These are phyloP conservation scores for Lathyrus sativus DNA, from an alignment of 306 rosid genomes.

Conservation along the genomic window DNA sequence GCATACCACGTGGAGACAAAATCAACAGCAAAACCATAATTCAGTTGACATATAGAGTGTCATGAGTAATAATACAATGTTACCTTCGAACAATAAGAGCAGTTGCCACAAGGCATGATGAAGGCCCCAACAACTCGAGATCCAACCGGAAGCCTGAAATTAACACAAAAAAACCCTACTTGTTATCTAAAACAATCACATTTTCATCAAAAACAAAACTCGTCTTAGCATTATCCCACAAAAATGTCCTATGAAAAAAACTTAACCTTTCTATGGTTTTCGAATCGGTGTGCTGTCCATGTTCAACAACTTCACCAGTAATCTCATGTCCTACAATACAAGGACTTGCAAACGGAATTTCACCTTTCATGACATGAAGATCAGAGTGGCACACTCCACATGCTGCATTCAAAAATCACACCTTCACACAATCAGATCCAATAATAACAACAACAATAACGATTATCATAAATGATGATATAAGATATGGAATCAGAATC, in stretches of 20 bases:
- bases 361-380: slow-evolving; percentile 92
- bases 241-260: not conserved
- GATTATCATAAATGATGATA: not conserved
- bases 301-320: slow-evolving; percentile 86
- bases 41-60: slow-evolving; percentile 18
- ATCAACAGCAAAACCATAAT: slow-evolving; percentile 35
- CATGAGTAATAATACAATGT: slow-evolving; percentile 12
- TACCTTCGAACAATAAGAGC: slow-evolving; percentile 88
- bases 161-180: no score
- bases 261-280: slow-evolving; percentile 61
- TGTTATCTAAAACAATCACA: no score
- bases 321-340: slow-evolving; percentile 94
- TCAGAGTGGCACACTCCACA: slow-evolving; percentile 99
- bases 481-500: not conserved
- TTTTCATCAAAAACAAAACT: slow-evolving; percentile 5
- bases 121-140: slow-evolving; percentile 84
- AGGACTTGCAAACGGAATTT: slow-evolving; percentile 82
- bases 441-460: slow-evolving; percentile 2
- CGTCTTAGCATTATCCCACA: not conserved
- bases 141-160: slow-evolving; percentile 77
- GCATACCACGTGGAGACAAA: slow-evolving; percentile 34
- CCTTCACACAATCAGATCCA: slow-evolving; percentile 36
- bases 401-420: slow-evolving; percentile 50
- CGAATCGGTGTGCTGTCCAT: slow-evolving; percentile 57
- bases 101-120: slow-evolving; percentile 97